phyloP scores from a whole-genome alignment of 164 flowering plant genomes.

The Vitis rupestris region DNA sequence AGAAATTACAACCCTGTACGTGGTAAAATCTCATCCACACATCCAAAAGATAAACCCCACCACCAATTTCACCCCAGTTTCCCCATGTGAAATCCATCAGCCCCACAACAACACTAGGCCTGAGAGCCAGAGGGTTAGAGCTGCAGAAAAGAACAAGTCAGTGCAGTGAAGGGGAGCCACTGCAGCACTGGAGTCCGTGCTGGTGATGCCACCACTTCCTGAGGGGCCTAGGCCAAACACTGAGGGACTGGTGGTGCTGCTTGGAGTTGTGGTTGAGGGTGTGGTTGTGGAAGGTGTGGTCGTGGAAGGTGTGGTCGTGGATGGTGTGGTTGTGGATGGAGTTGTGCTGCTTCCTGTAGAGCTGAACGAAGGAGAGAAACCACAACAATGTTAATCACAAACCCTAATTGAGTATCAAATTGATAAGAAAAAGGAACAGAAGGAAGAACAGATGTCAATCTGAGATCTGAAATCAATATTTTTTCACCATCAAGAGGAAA shows the following conservation, averaged over 20 bases:
- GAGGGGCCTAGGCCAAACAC: conserved; percentile 17
- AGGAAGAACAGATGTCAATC: background rate
- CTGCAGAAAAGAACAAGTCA: background rate
- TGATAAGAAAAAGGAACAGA: background rate
- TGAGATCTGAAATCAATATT: background rate
- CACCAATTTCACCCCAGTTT: background rate
- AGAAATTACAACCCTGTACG: conserved; percentile 12
- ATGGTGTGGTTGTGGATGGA: conserved; percentile 6
- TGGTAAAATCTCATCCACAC: conserved; percentile 37
- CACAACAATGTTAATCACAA: background rate
- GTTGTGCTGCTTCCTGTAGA: conserved; percentile 9
- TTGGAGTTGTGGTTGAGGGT: conserved; percentile 3
- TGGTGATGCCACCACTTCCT: conserved; percentile 5
- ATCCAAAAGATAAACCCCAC: conserved; percentile 15
- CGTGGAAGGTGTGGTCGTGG: conserved; percentile 7
- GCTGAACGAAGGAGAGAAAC: background rate
- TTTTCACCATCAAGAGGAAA: background rate
- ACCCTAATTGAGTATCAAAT: background rate
- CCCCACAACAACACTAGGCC: conserved; percentile 12
- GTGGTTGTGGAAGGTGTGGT: conserved; percentile 10
- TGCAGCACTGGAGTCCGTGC: background rate
- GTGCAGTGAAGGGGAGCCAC: background rate
- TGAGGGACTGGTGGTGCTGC: background rate
- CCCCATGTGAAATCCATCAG: background rate
- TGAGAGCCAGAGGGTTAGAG: conserved; percentile 8